Percentiles rank a stretch among this genome's conserved stretches.
phyloP scores from a whole-genome alignment of 306 rosid species.

The Cucurbita argyrosperma region DNA sequence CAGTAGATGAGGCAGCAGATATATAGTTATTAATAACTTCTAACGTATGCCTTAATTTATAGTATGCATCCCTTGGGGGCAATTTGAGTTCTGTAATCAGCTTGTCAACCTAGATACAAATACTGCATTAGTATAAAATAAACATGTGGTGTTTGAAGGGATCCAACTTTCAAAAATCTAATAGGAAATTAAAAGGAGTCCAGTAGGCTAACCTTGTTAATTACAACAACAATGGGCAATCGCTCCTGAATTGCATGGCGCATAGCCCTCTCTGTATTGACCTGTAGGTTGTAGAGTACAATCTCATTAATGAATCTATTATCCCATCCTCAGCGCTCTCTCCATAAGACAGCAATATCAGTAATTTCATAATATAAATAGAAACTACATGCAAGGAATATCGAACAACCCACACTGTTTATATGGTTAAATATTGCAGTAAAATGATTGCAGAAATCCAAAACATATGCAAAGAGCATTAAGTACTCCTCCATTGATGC shows the following conservation, averaged over 20 bases:
- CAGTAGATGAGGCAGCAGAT: constrained; percentile 74
- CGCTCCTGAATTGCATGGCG: constrained; percentile 94
- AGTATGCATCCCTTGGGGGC: constrained; percentile 95
- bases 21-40: constrained; percentile 80
- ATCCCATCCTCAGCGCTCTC: not conserved
- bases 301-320: not conserved
- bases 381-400: not conserved
- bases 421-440: not conserved
- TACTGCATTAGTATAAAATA: not conserved
- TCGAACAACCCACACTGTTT: not conserved
- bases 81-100: constrained; percentile 87
- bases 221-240: constrained; percentile 77
- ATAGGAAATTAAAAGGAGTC: not conserved
- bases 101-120: constrained; percentile 64
- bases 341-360: not conserved
- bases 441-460: not conserved
- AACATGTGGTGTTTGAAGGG: not conserved
- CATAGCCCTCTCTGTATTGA: constrained; percentile 91
- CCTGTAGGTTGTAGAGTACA: constrained; percentile 33
- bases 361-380: not conserved
- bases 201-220: constrained; percentile 53
- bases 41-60: constrained; percentile 79
- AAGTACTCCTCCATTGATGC: not conserved
- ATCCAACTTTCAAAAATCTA: not conserved
- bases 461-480: not conserved